Evolutionary conservation across 1,139 yeast genomes (phyloP), one percentile per base, ranked within the genome.

Genomic region (Kodamaea arcana): DNA sequence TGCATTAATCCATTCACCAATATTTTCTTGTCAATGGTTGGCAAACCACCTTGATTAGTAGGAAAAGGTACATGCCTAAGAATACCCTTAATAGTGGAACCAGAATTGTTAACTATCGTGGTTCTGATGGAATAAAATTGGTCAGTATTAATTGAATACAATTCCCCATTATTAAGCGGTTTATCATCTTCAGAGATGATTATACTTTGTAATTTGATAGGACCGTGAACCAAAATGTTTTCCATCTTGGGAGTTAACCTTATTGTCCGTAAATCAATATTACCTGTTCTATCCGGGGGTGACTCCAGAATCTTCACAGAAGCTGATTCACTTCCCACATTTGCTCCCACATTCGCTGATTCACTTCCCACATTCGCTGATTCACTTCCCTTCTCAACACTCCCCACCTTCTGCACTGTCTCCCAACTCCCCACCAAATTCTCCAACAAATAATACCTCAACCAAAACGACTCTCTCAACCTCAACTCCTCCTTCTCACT

Each of bases 401-500:
- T 30, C 11, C 36, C 30, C n/a, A n/a, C n/a, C n/a, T n/a, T n/a
- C n/a, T n/a, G n/a, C 2, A 41, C 42, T 12, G 69, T 60, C 13
- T 46, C 52, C 97, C 97, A 90, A 2, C 56, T 46, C 2, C 95
- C 96, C 3, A 58, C 54, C 11, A 92, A 48, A 20, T 67, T 65
- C 29, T 71, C 69, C 35, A 92, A 60, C 2, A 92, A 54, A 36
- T 71, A 68, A 37, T 83, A 79, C 37, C 95, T 63, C 39, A 83
- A 72, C 98, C 98, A 92, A 55, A 88, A 92, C 5, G 75, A 62
- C 43, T 79, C 80, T 40, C 78, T 69, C 59, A 78, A 71, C 34
- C 62, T 69, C 44, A 60, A 67, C 39, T 74, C 84, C 37, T 72
- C 81, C 47, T 59, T 72, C 3, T 74, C 78, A 0, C 78, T 62